These are phyloP conservation scores for Sphaerosporella brunnea DNA, from an alignment of 495 filamentous ascomycete species.

Conservation along the genomic window DNA sequence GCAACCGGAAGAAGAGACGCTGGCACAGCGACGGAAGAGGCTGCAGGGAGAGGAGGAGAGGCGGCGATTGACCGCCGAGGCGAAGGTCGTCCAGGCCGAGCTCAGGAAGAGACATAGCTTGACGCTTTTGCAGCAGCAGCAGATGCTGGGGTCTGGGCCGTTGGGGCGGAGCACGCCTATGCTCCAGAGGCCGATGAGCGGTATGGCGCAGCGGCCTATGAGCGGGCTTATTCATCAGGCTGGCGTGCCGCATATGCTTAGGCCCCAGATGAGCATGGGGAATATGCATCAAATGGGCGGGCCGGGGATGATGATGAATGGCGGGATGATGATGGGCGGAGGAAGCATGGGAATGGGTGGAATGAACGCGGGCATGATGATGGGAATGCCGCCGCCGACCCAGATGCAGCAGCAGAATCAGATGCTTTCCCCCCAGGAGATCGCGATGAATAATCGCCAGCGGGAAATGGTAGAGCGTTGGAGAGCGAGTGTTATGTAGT, in stretches of 20 bases:
- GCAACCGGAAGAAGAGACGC: slow-evolving; percentile 60
- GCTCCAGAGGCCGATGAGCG: neutral
- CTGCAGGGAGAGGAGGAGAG: slow-evolving; percentile 56
- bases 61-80: slow-evolving; percentile 28
- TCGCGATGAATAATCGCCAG: slow-evolving; percentile 37
- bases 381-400: slow-evolving; percentile 27
- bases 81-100: slow-evolving; percentile 26
- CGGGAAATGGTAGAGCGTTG: slow-evolving; percentile 75
- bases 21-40: slow-evolving; percentile 67
- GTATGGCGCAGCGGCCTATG: neutral
- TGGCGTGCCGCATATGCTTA: neutral
- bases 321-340: slow-evolving; percentile 11
- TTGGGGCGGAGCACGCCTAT: neutral
- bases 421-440: slow-evolving; percentile 17
- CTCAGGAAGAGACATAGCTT: slow-evolving; percentile 41
- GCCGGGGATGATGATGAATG: slow-evolving; percentile 23
- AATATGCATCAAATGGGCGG: slow-evolving; percentile 19
- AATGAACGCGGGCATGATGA: slow-evolving; percentile 28
- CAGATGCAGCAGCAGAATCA: no score
- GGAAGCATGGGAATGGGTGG: slow-evolving; percentile 17
- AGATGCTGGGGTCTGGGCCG: slow-evolving; percentile 6
- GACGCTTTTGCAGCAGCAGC: slow-evolving; percentile 32
- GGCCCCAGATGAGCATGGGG: slow-evolving; percentile 13
- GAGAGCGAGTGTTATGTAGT: slow-evolving; percentile 56
- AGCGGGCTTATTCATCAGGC: neutral